Base-by-base conservation (phyloP, 2,329 filamentous ascomycete genomes). In the Leptographium lundbergii region DNA sequence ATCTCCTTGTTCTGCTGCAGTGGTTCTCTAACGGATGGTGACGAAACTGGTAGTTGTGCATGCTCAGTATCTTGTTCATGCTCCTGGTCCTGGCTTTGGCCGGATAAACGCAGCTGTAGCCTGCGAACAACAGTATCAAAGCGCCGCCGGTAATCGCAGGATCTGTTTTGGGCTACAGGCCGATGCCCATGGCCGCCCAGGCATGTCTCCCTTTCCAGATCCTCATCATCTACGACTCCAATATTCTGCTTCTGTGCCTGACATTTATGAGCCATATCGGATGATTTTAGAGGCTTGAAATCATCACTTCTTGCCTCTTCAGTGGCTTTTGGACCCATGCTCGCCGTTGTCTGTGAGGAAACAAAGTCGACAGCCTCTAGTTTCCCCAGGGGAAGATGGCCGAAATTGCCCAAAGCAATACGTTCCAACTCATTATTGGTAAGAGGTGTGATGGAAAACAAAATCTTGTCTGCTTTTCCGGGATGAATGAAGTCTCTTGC, bases 371-470 rank as follows among this genome's bases (percentile, higher is more conserved):
- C 22, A 24, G 45, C 36, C 13, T 61, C 25, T 5, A 63, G 47
- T 22, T 48, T 58, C 2, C 59, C 58, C 3, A 63, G 39, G 10
- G 53, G 48, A 13, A 47, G 13, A 14, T 50, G 6, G 1, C 47
- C 34, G 25, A 6, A 34, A 14, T 24, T 29, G 13, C 27, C 50
- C 13, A 19, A 17, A 19, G 27, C 11, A 11, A 54, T 17, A 1
- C 11, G 9, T 3, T 24, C n/a, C 10, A 59, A 6, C 29, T 60
- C 60, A 1, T 17, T n/a, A 4, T 42, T 32, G 2, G 57, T 51
- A 6, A 56, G 27, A 22, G 59, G 62, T 0, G 61, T 62, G 29
- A 63, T 59, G 0, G 62, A 62, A 27, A 63, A 63, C 4, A 62
- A 2, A 6, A 63, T 54, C 19, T 45, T 50, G 14, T 42, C 52